Percentiles rank a stretch among this genome's conserved stretches.
Conservation (phyloP, 176 grass and related monocot genomes). For the Microstegium vimineum region DNA sequence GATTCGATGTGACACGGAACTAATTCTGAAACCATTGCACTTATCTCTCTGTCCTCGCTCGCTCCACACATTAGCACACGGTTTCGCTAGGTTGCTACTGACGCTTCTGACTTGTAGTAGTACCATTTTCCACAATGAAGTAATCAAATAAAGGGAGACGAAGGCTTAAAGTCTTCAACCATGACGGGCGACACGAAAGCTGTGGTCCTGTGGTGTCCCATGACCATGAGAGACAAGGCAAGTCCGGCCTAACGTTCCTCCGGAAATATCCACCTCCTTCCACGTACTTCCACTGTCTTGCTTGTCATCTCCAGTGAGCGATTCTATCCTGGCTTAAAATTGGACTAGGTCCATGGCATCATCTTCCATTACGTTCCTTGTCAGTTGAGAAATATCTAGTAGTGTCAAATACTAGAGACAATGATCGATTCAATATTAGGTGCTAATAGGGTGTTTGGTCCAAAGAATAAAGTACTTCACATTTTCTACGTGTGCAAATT, state of each 20-base stretch:
- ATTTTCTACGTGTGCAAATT: neutral
- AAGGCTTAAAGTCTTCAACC: neutral
- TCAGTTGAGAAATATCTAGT: slow-evolving; percentile 1
- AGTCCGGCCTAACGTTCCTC: slow-evolving; percentile 1
- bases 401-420: neutral
- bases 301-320: neutral
- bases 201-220: slow-evolving; percentile 20
- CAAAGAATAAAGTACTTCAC: neutral
- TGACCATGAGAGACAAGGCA: slow-evolving; percentile 13
- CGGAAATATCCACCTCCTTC: slow-evolving; percentile 5
- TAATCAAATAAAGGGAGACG: neutral
- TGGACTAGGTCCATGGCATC: neutral
- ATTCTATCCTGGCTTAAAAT: slow-evolving; percentile 7
- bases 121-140: neutral
- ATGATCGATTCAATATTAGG: neutral
- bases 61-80: neutral
- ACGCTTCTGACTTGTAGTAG: neutral
- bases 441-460: neutral
- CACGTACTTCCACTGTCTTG: neutral
- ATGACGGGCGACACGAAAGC: neutral
- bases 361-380: neutral
- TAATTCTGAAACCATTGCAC: neutral
- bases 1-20: no score
- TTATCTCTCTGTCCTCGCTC: no score
- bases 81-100: neutral